These are phyloP conservation scores for Bryoerythrophyllum caledonicum DNA, from an alignment of 225 moss, liverwort and hornwort genomes.

Conservation along the genomic window DNA sequence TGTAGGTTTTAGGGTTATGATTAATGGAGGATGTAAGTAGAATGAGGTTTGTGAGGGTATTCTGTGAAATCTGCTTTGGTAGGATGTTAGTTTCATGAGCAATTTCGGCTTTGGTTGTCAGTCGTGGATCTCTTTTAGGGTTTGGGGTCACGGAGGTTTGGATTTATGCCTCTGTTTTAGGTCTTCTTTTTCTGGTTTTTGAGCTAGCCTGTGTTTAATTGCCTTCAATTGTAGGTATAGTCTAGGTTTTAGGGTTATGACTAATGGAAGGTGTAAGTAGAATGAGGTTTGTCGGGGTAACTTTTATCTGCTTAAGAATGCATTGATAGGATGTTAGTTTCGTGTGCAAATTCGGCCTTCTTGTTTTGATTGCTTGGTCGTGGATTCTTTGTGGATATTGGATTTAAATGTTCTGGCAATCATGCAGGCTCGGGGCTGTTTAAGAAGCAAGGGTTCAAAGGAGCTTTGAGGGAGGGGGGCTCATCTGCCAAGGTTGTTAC, in stretches of 20 bases:
- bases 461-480: slow-evolving; percentile 79
- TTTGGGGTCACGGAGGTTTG: not conserved
- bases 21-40: no score
- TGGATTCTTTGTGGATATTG: not conserved
- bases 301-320: no score
- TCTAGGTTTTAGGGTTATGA: no score
- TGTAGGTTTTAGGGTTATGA: not conserved
- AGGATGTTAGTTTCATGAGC: no score
- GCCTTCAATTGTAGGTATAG: no score
- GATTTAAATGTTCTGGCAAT: not conserved
- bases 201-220: no score
- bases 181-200: no score
- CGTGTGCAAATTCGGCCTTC: not conserved
- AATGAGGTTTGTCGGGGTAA: not conserved
- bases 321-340: no score
- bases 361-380: not conserved
- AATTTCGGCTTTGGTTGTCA: not conserved
- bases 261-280: not conserved
- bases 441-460: slow-evolving; percentile 84
- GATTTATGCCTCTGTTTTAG: no score
- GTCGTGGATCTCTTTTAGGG: not conserved
- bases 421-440: slow-evolving; percentile 81
- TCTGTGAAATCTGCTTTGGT: no score
- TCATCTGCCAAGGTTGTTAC: slow-evolving; percentile 79
- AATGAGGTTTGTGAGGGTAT: no score